A percentile compares a stretch with the other conserved stretches of the same genome.
Conservation (phyloP, 2,329 filamentous ascomycete species). For the Furcasterigmium sp. region DNA sequence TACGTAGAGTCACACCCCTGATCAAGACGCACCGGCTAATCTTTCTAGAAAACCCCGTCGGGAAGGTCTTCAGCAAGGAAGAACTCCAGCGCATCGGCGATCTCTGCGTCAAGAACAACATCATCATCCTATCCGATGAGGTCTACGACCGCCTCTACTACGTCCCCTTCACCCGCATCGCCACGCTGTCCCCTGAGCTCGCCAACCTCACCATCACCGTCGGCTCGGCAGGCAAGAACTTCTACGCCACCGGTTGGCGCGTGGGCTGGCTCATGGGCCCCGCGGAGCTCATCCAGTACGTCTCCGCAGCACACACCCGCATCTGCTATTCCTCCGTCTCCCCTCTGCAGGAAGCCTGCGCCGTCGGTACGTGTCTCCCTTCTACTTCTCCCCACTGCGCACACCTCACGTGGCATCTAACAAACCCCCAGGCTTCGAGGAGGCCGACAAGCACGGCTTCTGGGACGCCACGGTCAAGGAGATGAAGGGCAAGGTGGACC, state of each 20-base stretch:
- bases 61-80: slow-evolving; percentile 83
- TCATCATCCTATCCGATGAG: slow-evolving; percentile 88
- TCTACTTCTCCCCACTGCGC: too few relatives aligned
- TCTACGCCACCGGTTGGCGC: slow-evolving; percentile 96
- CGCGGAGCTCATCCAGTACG: slow-evolving; percentile 82
- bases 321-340: slow-evolving; percentile 96
- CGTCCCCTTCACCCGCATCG: slow-evolving; percentile 88
- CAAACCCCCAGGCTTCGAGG: slow-evolving; percentile 62
- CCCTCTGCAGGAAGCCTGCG: slow-evolving; percentile 88
- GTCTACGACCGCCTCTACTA: slow-evolving; percentile 96
- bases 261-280: slow-evolving; percentile 93
- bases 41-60: slow-evolving; percentile 77
- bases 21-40: background rate
- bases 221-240: slow-evolving; percentile 95
- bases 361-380: slow-evolving; percentile 52
- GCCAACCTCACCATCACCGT: slow-evolving; percentile 87
- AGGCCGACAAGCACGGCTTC: slow-evolving; percentile 79
- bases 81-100: slow-evolving; percentile 84
- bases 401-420: background rate
- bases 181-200: slow-evolving; percentile 85
- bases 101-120: slow-evolving; percentile 85
- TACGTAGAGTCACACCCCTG: slow-evolving; percentile 21
- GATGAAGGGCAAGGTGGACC: slow-evolving; percentile 84
- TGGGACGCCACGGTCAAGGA: slow-evolving; percentile 79
- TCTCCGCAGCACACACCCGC: slow-evolving; percentile 85